These are phyloP conservation scores for Fusarium compactum DNA, from an alignment of 2,329 filamentous ascomycete species.

Conservation along the genomic window DNA sequence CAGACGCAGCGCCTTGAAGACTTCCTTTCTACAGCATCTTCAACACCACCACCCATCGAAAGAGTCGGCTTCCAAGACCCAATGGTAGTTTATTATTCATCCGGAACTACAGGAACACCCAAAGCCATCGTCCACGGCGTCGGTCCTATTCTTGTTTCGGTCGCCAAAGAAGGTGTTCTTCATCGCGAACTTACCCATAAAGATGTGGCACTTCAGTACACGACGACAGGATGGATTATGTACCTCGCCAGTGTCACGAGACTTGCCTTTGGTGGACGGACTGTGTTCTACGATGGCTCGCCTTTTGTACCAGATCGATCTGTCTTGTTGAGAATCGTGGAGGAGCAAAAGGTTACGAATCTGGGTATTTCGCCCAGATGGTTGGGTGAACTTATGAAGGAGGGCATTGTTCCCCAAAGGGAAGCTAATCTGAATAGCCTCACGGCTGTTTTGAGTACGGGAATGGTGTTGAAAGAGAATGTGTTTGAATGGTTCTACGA, in stretches of 20 bases:
- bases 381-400: constrained; percentile 78
- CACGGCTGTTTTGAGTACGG: constrained; percentile 75
- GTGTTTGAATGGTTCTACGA: constrained; percentile 86
- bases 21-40: constrained; percentile 57
- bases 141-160: constrained; percentile 70
- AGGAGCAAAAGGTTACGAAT: constrained; percentile 74
- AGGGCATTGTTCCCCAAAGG: constrained; percentile 70
- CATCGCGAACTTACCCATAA: constrained; percentile 58
- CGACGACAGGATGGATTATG: constrained; percentile 90
- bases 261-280: constrained; percentile 70
- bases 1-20: constrained; percentile 58
- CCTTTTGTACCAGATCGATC: constrained; percentile 78
- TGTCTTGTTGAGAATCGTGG: constrained; percentile 72
- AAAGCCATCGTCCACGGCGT: constrained; percentile 88
- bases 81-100: constrained; percentile 81
- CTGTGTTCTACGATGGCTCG: constrained; percentile 84
- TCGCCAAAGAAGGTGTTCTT: constrained; percentile 68
- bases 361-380: constrained; percentile 83
- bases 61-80: constrained; percentile 78
- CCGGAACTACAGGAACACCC: constrained; percentile 84
- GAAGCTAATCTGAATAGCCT: constrained; percentile 73
- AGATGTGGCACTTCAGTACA: constrained; percentile 66
- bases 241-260: constrained; percentile 73
- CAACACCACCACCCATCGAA: constrained; percentile 63
- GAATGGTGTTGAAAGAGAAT: constrained; percentile 83